These are phyloP conservation scores for Hypoxylon lenormandii DNA, from an alignment of 495 filamentous ascomycete genomes.

Conservation along the genomic window DNA sequence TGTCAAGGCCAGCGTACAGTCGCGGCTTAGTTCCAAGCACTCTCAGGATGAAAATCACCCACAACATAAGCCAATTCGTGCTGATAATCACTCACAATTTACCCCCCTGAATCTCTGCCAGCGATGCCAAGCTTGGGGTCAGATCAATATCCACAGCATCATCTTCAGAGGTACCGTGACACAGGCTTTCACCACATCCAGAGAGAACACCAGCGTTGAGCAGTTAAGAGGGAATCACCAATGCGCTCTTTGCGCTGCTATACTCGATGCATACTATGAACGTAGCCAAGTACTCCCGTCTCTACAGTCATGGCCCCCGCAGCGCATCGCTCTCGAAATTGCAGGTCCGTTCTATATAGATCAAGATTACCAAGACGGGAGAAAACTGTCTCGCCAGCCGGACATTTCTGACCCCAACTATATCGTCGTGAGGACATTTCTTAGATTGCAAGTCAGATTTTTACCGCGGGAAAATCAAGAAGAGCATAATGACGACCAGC, in stretches of 20 bases:
- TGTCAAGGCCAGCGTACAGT: too few species aligned
- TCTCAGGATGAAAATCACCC: too few species aligned
- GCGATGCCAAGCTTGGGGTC: constrained; percentile 3
- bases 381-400: not conserved
- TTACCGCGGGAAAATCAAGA: not conserved
- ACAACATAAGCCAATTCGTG: not conserved
- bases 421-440: not conserved
- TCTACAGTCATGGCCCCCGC: not conserved
- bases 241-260: not conserved
- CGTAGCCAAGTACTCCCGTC: not conserved
- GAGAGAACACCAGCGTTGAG: constrained; percentile 4
- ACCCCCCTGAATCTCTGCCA: not conserved
- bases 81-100: not conserved
- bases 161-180: not conserved
- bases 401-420: not conserved
- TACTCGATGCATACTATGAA: not conserved
- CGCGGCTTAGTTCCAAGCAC: too few species aligned
- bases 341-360: constrained; percentile 1
- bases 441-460: not conserved
- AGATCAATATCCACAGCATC: constrained; percentile 2
- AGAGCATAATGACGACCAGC: not conserved
- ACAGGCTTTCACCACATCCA: not conserved
- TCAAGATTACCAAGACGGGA: not conserved
- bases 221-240: not conserved
- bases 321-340: not conserved